Percentiles rank a stretch among this genome's conserved stretches.
phyloP scores from a whole-genome alignment of 345 rosid genomes.

The Carallia pectinifolia region DNA sequence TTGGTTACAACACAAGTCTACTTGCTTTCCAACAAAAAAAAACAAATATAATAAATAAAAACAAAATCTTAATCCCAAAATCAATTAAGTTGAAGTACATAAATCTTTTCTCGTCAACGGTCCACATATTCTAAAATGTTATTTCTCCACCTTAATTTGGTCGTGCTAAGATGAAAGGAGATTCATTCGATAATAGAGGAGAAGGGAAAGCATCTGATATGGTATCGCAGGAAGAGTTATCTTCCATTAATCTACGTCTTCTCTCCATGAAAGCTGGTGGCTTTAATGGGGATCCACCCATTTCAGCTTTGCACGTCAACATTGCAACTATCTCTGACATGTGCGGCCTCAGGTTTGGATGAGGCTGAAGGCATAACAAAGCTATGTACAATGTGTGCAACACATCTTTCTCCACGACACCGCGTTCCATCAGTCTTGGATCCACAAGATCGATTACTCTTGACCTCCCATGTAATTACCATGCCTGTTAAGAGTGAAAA shows the following conservation, averaged over 20 bases:
- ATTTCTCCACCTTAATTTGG: not conserved
- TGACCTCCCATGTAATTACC: conserved; percentile 52
- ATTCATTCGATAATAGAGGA: conserved; percentile 26
- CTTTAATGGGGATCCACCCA: conserved; percentile 30
- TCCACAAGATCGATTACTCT: conserved; percentile 43
- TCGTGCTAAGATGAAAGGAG: conserved; percentile 5
- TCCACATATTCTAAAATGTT: no score
- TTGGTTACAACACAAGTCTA: no score
- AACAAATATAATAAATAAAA: no score
- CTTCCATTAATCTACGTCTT: conserved; percentile 18
- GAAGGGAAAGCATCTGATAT: conserved; percentile 50
- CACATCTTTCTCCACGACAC: conserved; percentile 39
- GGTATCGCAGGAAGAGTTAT: conserved; percentile 42
- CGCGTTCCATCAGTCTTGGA: conserved; percentile 39
- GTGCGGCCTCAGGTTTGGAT: conserved; percentile 46
- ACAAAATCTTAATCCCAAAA: no score
- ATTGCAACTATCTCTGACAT: conserved; percentile 63
- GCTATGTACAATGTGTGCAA: conserved; percentile 48
- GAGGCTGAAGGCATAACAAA: conserved; percentile 57
- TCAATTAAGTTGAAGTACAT: no score
- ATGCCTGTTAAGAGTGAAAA: conserved; percentile 36
- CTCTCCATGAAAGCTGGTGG: conserved; percentile 48
- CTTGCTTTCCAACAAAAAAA: no score
- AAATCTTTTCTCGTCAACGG: no score
- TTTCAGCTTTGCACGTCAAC: conserved; percentile 45